A percentile compares a stretch with the other conserved stretches of the same genome.
phyloP scores from a whole-genome alignment of 768 basidiomycete genomes.

The Baorangia bicolor region DNA sequence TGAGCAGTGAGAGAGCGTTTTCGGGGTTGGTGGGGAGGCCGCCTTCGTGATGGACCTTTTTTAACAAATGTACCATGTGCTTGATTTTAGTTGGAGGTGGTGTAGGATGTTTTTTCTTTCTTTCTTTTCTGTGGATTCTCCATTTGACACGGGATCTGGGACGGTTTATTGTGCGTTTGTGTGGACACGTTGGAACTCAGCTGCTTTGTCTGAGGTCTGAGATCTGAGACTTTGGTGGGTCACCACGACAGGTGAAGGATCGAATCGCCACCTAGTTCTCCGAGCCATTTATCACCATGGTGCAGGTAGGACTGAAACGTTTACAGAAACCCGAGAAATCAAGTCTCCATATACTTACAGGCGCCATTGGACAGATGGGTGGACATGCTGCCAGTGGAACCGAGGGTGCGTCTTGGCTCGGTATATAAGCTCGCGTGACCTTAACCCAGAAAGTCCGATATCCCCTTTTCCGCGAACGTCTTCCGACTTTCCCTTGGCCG shows the following conservation, averaged over 20 bases:
- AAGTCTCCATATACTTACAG: no score
- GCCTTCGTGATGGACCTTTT: conserved; percentile 13
- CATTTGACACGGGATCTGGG: neutral
- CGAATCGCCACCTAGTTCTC: neutral
- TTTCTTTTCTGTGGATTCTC: neutral
- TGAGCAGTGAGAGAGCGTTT: conserved; percentile 36
- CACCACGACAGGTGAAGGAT: neutral
- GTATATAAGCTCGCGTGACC: no score
- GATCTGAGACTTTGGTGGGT: neutral
- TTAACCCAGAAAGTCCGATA: no score
- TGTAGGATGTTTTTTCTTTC: conserved; percentile 8
- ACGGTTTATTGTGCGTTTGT: neutral
- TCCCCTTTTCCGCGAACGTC: no score
- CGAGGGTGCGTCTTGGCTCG: no score
- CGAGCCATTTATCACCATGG: neutral
- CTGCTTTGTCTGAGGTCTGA: no score
- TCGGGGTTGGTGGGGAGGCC: conserved; percentile 25
- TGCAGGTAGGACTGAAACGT: no score
- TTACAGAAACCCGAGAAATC: no score
- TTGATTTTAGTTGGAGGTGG: conserved; percentile 11
- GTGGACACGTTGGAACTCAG: neutral
- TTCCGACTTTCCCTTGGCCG: neutral
- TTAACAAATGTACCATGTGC: neutral
- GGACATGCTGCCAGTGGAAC: no score
- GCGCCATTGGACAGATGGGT: no score